Evolutionary conservation across 2,329 filamentous ascomycete genomes (phyloP), one percentile per base, ranked within the genome.

Genomic region (Penicillium sp.): DNA sequence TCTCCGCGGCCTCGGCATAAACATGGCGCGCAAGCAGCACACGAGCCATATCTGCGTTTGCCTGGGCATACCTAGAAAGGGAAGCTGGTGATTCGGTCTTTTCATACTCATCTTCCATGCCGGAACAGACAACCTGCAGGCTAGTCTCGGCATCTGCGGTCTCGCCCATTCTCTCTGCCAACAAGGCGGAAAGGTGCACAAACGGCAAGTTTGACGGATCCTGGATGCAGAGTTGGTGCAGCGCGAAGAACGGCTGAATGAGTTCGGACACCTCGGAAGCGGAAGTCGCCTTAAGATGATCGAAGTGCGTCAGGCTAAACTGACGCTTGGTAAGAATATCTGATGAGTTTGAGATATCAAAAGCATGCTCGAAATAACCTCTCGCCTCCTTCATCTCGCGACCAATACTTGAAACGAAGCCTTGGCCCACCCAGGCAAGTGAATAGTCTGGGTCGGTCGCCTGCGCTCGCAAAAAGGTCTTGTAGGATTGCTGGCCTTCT

Each of bases 401-500:
- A 47, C 84, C 83, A 28, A 93, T 77, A 16, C 92, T 80, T 4
- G 94, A 91, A 50, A 97, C 82, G 26, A 96, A 82, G 0, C 90
- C 93, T 73, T 97, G 93, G 1, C 94, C 94, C 8, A 97, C 78
- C 95, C 94, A 99, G 16, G 92, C 93, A 67, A 93, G 86, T 0
- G 91, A 87, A 68, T 93, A 96, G 61, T 97, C 93, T 0, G 95
- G 94, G 70, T 99, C 95, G 4, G 89, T 90, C 1, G 92, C 96
- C 72, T 99, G 94, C 4, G 92, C 91, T 59, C 91, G 84, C 2
- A 90, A 91, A 71, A 97, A 97, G 0, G 90, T 88, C 62, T 92
- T 86, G 66, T 96, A 95, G 6, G 94, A 91, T n/a, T 97, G 81
- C 67, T 91, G 83, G 19, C 86, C 74, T 65, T 99, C 94, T 54